phyloP scores from a whole-genome alignment of 1,139 yeast species.

The Geotrichum restrictum region DNA sequence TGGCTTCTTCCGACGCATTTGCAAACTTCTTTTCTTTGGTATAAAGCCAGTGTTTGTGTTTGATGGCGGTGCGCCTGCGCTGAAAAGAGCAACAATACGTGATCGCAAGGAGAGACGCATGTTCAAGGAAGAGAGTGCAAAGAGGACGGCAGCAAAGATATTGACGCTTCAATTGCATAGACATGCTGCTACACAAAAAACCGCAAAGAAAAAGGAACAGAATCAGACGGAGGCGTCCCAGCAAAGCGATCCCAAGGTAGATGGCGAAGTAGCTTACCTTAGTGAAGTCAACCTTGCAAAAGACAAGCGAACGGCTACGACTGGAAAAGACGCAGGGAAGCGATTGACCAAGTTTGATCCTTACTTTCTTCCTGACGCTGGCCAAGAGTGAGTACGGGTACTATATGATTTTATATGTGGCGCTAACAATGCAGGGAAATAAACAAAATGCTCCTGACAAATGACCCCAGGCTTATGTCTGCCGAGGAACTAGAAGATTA shows the following conservation, averaged over 20 bases:
- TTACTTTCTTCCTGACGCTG: constrained; percentile 74
- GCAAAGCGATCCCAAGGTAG: constrained; percentile 20
- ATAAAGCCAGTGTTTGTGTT: constrained; percentile 91
- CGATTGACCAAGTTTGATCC: constrained; percentile 52
- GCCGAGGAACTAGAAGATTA: constrained; percentile 65
- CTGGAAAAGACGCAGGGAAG: background rate
- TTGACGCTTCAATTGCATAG: constrained; percentile 76
- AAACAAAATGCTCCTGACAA: constrained; percentile 35
- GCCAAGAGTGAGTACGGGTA: constrained; percentile 41
- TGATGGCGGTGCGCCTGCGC: constrained; percentile 93
- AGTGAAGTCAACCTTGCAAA: constrained; percentile 28
- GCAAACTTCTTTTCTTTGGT: constrained; percentile 85
- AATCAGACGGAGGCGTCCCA: constrained; percentile 25
- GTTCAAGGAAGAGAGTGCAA: constrained; percentile 67
- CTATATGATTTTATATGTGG: background rate
- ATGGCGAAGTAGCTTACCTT: constrained; percentile 28
- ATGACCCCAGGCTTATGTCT: constrained; percentile 71
- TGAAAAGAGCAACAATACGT: constrained; percentile 72
- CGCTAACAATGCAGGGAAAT: constrained; percentile 33
- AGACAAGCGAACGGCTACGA: constrained; percentile 15
- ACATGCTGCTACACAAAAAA: constrained; percentile 38
- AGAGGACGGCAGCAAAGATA: constrained; percentile 72
- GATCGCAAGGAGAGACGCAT: constrained; percentile 68
- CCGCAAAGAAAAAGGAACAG: constrained; percentile 32
- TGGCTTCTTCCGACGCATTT: constrained; percentile 90